Conservation (phyloP, 345 rosid species). For the Lenwebbia sp. region DNA sequence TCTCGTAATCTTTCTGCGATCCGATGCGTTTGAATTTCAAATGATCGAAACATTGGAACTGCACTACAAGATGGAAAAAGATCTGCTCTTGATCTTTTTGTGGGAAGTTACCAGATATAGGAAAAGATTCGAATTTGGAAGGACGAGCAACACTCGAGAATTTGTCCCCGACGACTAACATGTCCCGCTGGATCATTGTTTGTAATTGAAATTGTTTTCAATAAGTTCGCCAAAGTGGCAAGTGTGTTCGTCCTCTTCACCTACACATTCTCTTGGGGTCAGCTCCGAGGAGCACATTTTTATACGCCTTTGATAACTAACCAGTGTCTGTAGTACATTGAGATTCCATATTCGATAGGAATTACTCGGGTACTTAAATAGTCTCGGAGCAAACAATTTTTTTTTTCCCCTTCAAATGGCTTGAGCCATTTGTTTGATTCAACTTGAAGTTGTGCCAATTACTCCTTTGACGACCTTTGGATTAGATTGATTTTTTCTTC, state of each 20-base stretch:
- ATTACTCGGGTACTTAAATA: neutral
- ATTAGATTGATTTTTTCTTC: neutral
- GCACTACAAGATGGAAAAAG: neutral
- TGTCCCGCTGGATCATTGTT: neutral
- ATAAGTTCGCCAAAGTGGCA: neutral
- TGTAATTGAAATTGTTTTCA: neutral
- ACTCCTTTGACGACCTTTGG: neutral
- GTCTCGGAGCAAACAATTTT: neutral
- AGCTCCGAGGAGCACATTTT: neutral
- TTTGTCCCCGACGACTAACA: neutral
- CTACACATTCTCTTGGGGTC: neutral
- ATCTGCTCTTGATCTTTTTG: neutral
- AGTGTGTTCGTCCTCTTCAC: neutral
- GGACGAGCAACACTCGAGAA: neutral
- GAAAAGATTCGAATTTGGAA: neutral
- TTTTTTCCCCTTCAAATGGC: neutral
- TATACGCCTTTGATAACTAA: too few relatives aligned
- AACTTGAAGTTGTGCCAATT: neutral
- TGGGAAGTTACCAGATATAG: neutral
- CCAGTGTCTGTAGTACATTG: neutral
- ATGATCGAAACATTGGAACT: neutral
- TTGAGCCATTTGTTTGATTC: neutral
- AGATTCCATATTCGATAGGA: fast-evolving
- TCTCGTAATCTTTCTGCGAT: neutral
- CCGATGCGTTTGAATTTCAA: neutral